Conservation (phyloP, 495 filamentous ascomycete species). For the Neurospora sp. region DNA sequence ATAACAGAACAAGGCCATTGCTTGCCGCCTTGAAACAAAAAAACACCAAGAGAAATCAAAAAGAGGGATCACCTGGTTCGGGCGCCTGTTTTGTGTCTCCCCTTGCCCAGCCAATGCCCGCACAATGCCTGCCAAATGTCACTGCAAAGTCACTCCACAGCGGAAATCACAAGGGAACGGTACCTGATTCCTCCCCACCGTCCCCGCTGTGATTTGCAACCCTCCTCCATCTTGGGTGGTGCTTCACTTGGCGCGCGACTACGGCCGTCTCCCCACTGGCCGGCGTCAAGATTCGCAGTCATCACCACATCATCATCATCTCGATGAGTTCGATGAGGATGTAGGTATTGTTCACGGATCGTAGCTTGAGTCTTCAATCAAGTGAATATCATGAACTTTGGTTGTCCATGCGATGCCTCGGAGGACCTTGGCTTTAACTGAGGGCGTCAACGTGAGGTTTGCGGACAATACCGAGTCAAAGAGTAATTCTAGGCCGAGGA, state of each 20-base stretch:
- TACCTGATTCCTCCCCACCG: not conserved
- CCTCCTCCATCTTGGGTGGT: not conserved
- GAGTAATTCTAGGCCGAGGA: not conserved
- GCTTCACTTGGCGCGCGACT: not conserved
- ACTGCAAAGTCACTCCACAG: not conserved
- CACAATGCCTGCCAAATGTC: not conserved
- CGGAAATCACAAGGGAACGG: not conserved
- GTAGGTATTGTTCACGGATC: not conserved
- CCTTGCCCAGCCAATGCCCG: not conserved
- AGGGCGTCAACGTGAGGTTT: not conserved
- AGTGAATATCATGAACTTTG: not conserved
- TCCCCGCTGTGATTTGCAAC: not conserved
- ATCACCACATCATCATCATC: not conserved
- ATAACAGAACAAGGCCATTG: not conserved
- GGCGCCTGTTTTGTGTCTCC: not conserved
- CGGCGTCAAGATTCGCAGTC: not conserved
- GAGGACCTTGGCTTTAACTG: not conserved
- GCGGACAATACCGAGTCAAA: not conserved
- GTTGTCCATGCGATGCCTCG: not conserved
- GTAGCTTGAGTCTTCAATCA: not conserved
- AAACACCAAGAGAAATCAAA: not conserved
- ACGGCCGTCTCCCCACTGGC: not conserved
- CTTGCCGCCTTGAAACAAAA: not conserved
- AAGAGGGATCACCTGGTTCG: not conserved
- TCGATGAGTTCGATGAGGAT: not conserved